Evolutionary conservation across 129 eudicot genomes (phyloP).

Genomic region (Saposhnikovia divaricata): DNA sequence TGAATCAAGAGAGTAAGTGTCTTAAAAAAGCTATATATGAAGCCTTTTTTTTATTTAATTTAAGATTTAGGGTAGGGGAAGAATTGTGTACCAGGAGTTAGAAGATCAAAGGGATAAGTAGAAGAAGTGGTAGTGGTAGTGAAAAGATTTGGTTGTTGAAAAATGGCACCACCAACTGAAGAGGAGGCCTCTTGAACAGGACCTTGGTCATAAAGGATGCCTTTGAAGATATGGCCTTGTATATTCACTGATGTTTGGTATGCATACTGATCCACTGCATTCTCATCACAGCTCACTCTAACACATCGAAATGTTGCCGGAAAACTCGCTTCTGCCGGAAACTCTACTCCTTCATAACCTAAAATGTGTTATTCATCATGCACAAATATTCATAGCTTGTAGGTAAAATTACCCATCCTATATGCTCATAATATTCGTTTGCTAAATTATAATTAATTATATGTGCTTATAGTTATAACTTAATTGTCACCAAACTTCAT

Average conservation of each 20-base stretch:
- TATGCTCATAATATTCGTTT: neutral
- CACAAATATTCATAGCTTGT: neutral
- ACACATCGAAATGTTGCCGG: slow-evolving; percentile 64
- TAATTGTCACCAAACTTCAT: neutral
- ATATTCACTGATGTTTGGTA: slow-evolving; percentile 72
- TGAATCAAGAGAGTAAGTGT: neutral
- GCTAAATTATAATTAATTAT: neutral
- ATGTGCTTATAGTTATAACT: neutral
- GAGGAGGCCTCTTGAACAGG: slow-evolving; percentile 19
- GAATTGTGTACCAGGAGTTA: slow-evolving; percentile 29
- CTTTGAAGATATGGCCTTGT: slow-evolving; percentile 69
- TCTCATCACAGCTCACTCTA: slow-evolving; percentile 51
- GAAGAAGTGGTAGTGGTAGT: slow-evolving; percentile 22
- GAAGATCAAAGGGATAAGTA: slow-evolving; percentile 8
- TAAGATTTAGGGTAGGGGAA: slow-evolving; percentile 40
- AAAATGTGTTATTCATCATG: neutral
- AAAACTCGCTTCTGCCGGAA: slow-evolving; percentile 51
- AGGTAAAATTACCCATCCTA: neutral
- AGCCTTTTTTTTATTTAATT: too few relatives aligned
- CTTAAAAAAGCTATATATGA: too few relatives aligned
- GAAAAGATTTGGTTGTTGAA: slow-evolving; percentile 16
- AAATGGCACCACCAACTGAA: slow-evolving; percentile 8
- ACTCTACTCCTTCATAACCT: slow-evolving; percentile 50
- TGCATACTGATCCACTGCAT: slow-evolving; percentile 58
- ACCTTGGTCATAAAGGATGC: slow-evolving; percentile 81